Evolutionary conservation across 2,329 filamentous ascomycete species (phyloP), one percentile per base, ranked within the genome.

Genomic region (Apiospora koreana): DNA sequence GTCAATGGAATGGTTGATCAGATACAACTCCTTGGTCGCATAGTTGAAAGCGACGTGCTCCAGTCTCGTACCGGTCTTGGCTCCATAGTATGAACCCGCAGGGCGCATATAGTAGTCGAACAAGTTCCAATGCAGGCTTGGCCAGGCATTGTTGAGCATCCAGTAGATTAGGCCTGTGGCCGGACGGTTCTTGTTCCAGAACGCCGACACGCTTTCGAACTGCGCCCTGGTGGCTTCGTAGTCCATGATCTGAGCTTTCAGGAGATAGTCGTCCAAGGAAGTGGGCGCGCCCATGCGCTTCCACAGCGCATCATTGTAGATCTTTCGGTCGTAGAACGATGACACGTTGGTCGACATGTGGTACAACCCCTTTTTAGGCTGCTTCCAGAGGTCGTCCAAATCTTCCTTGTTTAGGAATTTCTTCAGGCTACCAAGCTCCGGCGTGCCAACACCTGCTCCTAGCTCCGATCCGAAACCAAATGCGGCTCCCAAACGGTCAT

Each of bases 91-190:
- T 0, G 86, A 83, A 0, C 88, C 89, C 0, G 84, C 86, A 0
- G 88, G 85, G 28, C 85, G 86, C 50, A 91, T 78, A 72, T 91
- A 91, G 76, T 89, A 88, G 73, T 91, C 89, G 75, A 91, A 90
- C 7, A 91, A 78, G 68, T 88, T 88, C 89, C 90, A 92, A 75
- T 91, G 89, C 38, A 92, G 79, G 69, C 84, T 87, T 0, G 90
- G 89, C 88, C 89, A 92, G 0, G 89, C 89, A 64, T 86, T 86
- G 73, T 90, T 91, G 68, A 91, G 77, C 89, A 92, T 91, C 89
- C 89, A 92, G 79, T 92, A 92, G 21, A 92, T 86, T 65, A 88
- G 66, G 0, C 89, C 89, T 0, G 89, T 91, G 0, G 89, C 88
- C 0, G 88, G 86, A 3, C 86, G 80, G 0, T 80, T 76, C 1